Conservation (phyloP, 345 rosid genomes). For the Lepidium sativum region DNA sequence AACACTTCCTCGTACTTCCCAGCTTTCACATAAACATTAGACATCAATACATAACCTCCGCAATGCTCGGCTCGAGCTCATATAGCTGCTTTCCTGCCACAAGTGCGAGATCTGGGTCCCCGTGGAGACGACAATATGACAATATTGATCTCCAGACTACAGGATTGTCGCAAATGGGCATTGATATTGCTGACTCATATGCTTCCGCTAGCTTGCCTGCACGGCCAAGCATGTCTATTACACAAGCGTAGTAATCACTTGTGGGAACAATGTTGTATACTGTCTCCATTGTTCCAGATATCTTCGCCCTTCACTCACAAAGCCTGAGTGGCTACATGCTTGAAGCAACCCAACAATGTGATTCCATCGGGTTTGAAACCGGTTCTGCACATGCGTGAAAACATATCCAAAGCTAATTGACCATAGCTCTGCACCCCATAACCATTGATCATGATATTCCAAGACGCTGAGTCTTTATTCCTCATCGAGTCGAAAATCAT, state of each 20-base stretch:
- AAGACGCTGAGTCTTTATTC: constrained; percentile 44
- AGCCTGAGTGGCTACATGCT: constrained; percentile 64
- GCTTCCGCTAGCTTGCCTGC: constrained; percentile 57
- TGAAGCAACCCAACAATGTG: constrained; percentile 46
- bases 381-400: constrained; percentile 34
- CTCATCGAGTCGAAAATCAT: constrained; percentile 38
- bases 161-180: constrained; percentile 36
- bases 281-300: constrained; percentile 36
- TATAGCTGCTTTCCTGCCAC: constrained; percentile 28
- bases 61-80: constrained; percentile 41
- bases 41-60: constrained; percentile 41
- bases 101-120: constrained; percentile 32
- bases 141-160: constrained; percentile 59
- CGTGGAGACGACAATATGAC: constrained; percentile 40
- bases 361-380: constrained; percentile 43
- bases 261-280: constrained; percentile 40
- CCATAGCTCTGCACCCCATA: constrained; percentile 52
- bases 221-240: constrained; percentile 69
- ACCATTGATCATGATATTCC: constrained; percentile 60
- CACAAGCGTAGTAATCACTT: constrained; percentile 54
- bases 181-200: constrained; percentile 34
- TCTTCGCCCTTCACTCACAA: constrained; percentile 36
- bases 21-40: constrained; percentile 37
- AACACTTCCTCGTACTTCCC: constrained; percentile 36
- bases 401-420: constrained; percentile 41